Base-by-base conservation (phyloP, 2,329 filamentous ascomycete species). In the Gnomoniopsis sp. region DNA sequence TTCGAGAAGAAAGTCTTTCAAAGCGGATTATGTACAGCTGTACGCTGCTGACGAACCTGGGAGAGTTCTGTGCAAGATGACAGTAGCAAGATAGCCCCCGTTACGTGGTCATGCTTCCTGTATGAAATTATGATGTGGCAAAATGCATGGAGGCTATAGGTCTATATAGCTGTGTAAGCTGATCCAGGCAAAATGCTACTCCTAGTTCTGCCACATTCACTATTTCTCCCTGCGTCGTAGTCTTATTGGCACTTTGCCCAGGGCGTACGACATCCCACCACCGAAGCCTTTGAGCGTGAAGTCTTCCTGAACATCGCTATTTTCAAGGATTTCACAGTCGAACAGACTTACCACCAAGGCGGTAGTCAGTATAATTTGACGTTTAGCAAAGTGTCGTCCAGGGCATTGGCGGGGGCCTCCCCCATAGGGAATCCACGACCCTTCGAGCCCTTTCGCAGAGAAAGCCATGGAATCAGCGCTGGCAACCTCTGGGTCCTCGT, bases 341-440 rank as follows among this genome's bases (percentile, higher is more conserved):
- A 68, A 67, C 1, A 69, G 48, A 12, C 26, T 49, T 12, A 52
- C 57, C 38, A 55, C 47, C 21, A 59, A 43, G 11, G 52, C 52
- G 11, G 22, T 61, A 2, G 66, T 68, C 3, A 70, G 53, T 26
- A 70, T 41, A 50, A 69, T 69, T 59, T 69, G 67, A 21, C 69
- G 65, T 41, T 70, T 70, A 2, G 69, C 67, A 59, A 71, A 70
- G 59, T 70, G 66, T 11, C 66, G 61, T 0, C 68, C 68, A 11
- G 68, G 68, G 59, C 65, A 70, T 51, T 66, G 62, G 17, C 68
- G 57, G 23, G 65, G 64, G 15, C 69, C 67, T 17, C 68, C 68
- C 8, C 69, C 68, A 21, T 67, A 69, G 0, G 68, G 65, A 14
- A 70, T 68, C 67, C 67, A 70, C 3, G 66, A 66, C 14, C 67